Evolutionary conservation across 2,329 filamentous ascomycete species (phyloP).

Genomic region (Lojkania enalia): DNA sequence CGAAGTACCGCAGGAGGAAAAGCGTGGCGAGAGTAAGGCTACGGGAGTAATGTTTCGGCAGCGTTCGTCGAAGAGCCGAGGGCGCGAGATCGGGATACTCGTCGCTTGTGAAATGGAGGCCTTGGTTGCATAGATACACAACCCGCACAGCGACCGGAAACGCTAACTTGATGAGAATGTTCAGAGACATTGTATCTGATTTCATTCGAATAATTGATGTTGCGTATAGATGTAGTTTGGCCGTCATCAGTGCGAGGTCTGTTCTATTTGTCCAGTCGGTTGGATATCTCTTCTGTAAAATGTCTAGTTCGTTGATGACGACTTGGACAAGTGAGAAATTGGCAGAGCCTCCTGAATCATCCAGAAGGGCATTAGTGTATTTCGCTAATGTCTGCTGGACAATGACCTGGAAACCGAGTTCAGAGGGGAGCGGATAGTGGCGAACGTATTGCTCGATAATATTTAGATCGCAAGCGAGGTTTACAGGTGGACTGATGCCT

Average conservation of each 20-base stretch:
- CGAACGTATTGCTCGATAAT: conserved; percentile 24
- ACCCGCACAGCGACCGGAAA: conserved; percentile 23
- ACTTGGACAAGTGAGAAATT: conserved; percentile 23
- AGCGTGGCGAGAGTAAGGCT: conserved; percentile 20
- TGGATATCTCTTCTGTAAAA: conserved; percentile 16
- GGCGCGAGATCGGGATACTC: conserved; percentile 14
- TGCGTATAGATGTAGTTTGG: conserved; percentile 26
- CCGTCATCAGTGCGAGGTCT: conserved; percentile 19
- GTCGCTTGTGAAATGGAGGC: conserved; percentile 14
- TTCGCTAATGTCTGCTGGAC: conserved; percentile 26
- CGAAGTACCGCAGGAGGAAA: conserved; percentile 29
- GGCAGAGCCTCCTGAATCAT: conserved; percentile 20
- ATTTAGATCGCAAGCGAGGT: conserved; percentile 18
- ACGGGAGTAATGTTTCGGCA: conserved; percentile 26
- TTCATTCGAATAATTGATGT: conserved; percentile 25
- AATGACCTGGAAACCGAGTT: conserved; percentile 27
- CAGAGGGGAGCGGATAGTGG: conserved; percentile 17
- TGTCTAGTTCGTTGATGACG: conserved; percentile 25
- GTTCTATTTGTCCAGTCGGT: conserved; percentile 20
- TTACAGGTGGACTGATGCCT: conserved; percentile 21
- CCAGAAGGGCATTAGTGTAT: conserved; percentile 23
- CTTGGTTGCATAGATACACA: conserved; percentile 21
- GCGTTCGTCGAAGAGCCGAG: conserved; percentile 10
- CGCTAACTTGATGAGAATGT: conserved; percentile 23
- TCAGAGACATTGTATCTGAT: conserved; percentile 18